phyloP scores from a whole-genome alignment of 2,329 filamentous ascomycete species.

The Xylariaceae sp. region DNA sequence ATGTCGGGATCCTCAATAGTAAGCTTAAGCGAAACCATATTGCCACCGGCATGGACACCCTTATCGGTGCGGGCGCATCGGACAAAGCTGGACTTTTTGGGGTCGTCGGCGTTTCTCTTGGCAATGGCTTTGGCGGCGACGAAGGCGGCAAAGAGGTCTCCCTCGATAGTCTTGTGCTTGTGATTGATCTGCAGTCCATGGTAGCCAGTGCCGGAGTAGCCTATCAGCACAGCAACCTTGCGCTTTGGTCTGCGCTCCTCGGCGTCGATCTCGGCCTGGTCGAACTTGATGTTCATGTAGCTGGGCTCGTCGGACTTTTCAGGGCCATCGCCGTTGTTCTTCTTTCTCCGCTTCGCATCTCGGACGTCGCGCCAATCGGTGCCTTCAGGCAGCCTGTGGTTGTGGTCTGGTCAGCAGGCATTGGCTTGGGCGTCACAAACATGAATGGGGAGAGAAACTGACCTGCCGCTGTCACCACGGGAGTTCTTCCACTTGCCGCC shows the following conservation, averaged over 20 bases:
- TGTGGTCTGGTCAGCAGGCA: slow-evolving; percentile 45
- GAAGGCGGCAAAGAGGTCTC: slow-evolving; percentile 89
- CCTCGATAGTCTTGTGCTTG: slow-evolving; percentile 88
- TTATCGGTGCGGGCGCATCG: slow-evolving; percentile 96
- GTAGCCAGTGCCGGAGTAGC: slow-evolving; percentile 95
- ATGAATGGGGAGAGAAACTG: slow-evolving; percentile 3
- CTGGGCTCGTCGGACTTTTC: slow-evolving; percentile 40
- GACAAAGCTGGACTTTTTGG: slow-evolving; percentile 91
- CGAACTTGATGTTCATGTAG: slow-evolving; percentile 56
- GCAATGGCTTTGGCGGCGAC: slow-evolving; percentile 89
- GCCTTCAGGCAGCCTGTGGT: slow-evolving; percentile 50
- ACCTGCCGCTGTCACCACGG: slow-evolving; percentile 20
- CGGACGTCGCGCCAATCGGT: slow-evolving; percentile 44
- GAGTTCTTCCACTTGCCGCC: slow-evolving; percentile 18
- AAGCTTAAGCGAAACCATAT: slow-evolving; percentile 91
- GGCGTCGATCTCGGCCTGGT: slow-evolving; percentile 78
- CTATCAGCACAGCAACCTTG: slow-evolving; percentile 93
- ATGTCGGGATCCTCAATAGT: slow-evolving; percentile 90
- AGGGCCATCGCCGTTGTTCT: slow-evolving; percentile 34
- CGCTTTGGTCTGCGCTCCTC: slow-evolving; percentile 88
- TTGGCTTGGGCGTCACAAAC: slow-evolving; percentile 22
- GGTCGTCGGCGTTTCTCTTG: slow-evolving; percentile 94
- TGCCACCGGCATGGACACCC: slow-evolving; percentile 93
- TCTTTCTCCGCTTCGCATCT: slow-evolving; percentile 53
- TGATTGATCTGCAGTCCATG: slow-evolving; percentile 91